These are phyloP conservation scores for Verticillium nubilum DNA, from an alignment of 2,329 filamentous ascomycete species.

Conservation along the genomic window DNA sequence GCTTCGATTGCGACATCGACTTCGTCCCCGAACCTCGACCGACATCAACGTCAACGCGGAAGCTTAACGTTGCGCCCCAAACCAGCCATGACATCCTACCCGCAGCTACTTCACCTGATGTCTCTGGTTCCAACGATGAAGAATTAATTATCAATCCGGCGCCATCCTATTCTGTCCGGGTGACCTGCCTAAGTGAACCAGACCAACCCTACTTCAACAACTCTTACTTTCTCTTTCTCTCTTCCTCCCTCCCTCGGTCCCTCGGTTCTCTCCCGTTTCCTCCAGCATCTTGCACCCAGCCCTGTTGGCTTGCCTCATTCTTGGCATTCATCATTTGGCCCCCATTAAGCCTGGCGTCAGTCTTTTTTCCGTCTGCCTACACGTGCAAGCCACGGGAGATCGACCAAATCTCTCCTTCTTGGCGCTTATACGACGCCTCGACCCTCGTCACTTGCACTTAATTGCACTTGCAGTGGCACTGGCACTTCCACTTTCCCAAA, in stretches of 20 bases:
- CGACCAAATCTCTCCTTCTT: neutral
- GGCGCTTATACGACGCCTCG: neutral
- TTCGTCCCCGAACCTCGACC: neutral
- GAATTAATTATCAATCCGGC: neutral
- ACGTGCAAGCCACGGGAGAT: neutral
- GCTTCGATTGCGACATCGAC: slow-evolving; percentile 21
- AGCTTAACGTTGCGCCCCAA: neutral
- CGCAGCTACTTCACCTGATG: neutral
- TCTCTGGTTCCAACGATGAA: neutral
- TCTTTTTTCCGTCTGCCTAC: neutral
- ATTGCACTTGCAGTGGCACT: too few relatives aligned
- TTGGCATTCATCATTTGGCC: slow-evolving; percentile 11
- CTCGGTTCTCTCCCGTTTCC: too few relatives aligned
- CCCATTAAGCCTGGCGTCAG: neutral
- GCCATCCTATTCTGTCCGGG: neutral
- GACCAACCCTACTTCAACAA: neutral
- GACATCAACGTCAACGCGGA: neutral
- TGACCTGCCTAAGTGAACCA: neutral
- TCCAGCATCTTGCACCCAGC: neutral
- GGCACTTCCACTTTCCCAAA: too few relatives aligned
- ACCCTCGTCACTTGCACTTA: neutral
- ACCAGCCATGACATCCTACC: neutral
- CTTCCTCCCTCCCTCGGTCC: slow-evolving; percentile 7
- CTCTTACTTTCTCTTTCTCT: slow-evolving; percentile 1
- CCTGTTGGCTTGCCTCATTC: slow-evolving; percentile 9